Conservation (phyloP, 176 grass and related monocot species). For the Carex cristatella region DNA sequence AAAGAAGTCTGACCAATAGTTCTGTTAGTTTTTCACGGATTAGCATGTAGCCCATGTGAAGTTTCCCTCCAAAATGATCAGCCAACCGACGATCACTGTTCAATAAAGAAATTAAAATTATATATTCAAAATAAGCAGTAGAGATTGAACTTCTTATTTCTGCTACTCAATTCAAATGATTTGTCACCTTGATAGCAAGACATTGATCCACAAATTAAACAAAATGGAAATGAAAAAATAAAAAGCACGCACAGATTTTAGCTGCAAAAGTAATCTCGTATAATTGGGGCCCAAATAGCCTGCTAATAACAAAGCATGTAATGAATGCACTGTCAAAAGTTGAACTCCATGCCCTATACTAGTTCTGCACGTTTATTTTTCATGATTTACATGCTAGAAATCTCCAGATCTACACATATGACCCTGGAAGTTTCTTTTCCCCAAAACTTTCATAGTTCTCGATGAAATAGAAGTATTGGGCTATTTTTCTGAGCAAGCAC, state of each 20-base stretch:
- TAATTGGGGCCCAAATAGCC: slow-evolving; percentile 73
- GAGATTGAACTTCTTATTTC: background rate
- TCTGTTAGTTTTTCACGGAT: slow-evolving; percentile 73
- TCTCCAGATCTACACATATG: background rate
- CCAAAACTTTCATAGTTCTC: background rate
- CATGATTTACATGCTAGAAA: slow-evolving; percentile 24
- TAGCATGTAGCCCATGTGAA: slow-evolving; percentile 94
- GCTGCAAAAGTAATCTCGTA: slow-evolving; percentile 82
- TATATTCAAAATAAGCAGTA: slow-evolving; percentile 24
- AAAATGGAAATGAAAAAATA: slow-evolving; percentile 28
- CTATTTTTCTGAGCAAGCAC: background rate
- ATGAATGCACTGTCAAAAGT: slow-evolving; percentile 59
- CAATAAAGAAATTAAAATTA: slow-evolving; percentile 6
- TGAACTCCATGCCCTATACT: slow-evolving; percentile 39
- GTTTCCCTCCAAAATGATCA: slow-evolving; percentile 99
- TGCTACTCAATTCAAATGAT: background rate
- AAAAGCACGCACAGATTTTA: slow-evolving; percentile 83
- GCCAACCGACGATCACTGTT: slow-evolving; percentile 89
- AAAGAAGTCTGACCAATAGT: slow-evolving; percentile 48
- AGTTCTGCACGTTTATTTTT: slow-evolving; percentile 11
- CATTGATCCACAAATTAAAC: background rate
- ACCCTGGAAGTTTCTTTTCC: background rate
- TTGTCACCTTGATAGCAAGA: background rate
- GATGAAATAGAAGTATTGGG: background rate
- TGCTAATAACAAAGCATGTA: slow-evolving; percentile 67